Evolutionary conservation across 495 filamentous ascomycete species (phyloP).

Genomic region (Aspergillus sparsus): DNA sequence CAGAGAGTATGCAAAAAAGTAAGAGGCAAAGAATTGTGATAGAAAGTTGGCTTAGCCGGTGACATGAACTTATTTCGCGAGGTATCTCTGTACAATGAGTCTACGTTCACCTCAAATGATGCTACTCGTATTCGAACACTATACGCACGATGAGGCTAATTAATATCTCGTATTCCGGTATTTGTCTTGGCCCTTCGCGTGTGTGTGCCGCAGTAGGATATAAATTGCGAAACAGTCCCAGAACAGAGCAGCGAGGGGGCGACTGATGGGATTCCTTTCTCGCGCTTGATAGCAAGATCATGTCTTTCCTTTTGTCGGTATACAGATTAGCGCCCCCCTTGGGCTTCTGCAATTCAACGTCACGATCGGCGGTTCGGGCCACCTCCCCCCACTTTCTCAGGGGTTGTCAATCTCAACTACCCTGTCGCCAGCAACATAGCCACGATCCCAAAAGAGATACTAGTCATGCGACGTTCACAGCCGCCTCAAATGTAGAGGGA

Average conservation of each 20-base stretch:
- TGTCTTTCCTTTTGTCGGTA: neutral
- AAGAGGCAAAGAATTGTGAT: too few species aligned
- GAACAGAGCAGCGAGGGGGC: neutral
- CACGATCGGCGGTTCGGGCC: neutral
- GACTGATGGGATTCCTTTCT: neutral
- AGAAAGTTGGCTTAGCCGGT: too few species aligned
- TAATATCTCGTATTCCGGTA: neutral
- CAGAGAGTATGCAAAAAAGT: too few species aligned
- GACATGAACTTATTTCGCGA: too few species aligned
- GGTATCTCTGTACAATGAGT: too few species aligned
- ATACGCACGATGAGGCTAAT: neutral
- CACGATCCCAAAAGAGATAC: neutral
- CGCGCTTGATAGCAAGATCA: neutral
- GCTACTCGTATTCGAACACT: neutral
- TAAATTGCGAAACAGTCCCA: neutral
- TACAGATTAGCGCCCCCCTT: neutral
- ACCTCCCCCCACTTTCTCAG: neutral
- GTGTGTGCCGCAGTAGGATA: neutral
- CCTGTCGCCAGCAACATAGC: neutral
- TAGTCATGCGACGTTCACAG: neutral
- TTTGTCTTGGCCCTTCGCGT: neutral
- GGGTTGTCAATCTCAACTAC: neutral
- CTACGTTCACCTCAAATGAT: neutral
- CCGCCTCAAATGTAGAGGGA: neutral
- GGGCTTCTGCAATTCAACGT: neutral